phyloP scores from a whole-genome alignment of 345 rosid species.

The Eucalyptus decipiens region DNA sequence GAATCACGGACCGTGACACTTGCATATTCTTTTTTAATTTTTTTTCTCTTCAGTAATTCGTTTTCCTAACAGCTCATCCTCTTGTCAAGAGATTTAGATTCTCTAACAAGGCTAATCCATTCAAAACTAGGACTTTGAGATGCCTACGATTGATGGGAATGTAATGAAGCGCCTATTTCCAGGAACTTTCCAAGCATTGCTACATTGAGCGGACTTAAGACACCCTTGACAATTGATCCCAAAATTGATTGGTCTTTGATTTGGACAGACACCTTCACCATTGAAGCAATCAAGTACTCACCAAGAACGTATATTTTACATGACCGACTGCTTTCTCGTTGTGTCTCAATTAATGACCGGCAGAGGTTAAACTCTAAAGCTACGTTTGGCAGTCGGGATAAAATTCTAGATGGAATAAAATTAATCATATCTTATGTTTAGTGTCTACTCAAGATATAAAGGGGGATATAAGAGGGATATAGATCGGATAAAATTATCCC shows the following conservation, averaged over 20 bases:
- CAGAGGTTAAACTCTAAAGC: neutral
- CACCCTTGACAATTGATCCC: neutral
- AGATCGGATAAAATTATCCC: no score
- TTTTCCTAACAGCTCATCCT: neutral
- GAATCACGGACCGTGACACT: no score
- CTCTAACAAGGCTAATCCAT: neutral
- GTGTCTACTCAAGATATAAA: no score
- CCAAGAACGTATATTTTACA: neutral
- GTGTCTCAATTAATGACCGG: neutral
- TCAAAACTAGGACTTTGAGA: neutral
- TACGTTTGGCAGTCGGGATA: rapidly evolving
- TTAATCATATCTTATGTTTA: no score
- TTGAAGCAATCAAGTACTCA: neutral
- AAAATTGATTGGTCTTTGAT: neutral
- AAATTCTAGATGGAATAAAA: no score
- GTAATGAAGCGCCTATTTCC: neutral
- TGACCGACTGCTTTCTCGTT: neutral
- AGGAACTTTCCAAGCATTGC: neutral
- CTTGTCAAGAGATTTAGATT: neutral
- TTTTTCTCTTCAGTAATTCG: no score
- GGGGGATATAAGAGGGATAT: no score
- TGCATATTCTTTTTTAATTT: no score
- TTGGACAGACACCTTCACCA: no score
- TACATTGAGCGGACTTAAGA: neutral
- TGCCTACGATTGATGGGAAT: no score